Percentiles rank a stretch among this genome's conserved stretches.
Conservation (phyloP, 2,329 filamentous ascomycete species). For the Neofusicoccum parvum region DNA sequence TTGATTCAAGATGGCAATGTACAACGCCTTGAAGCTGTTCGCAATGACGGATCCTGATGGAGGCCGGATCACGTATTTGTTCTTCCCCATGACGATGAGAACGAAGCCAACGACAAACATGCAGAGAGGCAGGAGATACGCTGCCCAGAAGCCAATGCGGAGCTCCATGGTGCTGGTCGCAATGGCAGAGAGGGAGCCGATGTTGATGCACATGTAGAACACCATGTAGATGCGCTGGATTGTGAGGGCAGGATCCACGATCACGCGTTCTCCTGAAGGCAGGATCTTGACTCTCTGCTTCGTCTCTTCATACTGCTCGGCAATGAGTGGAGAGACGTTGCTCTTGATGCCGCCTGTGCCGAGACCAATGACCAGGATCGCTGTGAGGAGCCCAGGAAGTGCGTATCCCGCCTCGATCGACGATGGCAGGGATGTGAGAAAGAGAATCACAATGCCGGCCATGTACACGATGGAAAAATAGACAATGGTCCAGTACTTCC, state of each 20-base stretch:
- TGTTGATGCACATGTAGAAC: constrained; percentile 70
- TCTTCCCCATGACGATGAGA: constrained; percentile 48
- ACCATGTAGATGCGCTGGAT: constrained; percentile 52
- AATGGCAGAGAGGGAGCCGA: constrained; percentile 69
- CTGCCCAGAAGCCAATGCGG: constrained; percentile 67
- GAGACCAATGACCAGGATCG: constrained; percentile 69
- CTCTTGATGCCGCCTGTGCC: constrained; percentile 82
- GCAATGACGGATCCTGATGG: constrained; percentile 25
- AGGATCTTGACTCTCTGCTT: constrained; percentile 44
- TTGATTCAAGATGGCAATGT: constrained; percentile 55
- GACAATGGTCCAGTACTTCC: constrained; percentile 71
- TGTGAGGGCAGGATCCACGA: constrained; percentile 43
- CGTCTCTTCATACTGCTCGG: constrained; percentile 50
- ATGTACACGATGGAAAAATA: constrained; percentile 66
- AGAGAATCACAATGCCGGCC: constrained; percentile 67
- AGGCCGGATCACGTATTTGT: constrained; percentile 24
- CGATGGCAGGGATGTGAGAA: constrained; percentile 63
- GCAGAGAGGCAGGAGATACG: constrained; percentile 63
- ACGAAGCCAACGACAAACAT: constrained; percentile 65
- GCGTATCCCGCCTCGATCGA: constrained; percentile 63
- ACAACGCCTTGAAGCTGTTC: constrained; percentile 59
- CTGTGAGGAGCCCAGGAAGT: constrained; percentile 65
- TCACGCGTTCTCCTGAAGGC: constrained; percentile 37
- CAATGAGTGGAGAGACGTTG: constrained; percentile 63
- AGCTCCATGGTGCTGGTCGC: constrained; percentile 70